Evolutionary conservation across 306 rosid genomes (phyloP).

Genomic region (Prunus kanzakura): DNA sequence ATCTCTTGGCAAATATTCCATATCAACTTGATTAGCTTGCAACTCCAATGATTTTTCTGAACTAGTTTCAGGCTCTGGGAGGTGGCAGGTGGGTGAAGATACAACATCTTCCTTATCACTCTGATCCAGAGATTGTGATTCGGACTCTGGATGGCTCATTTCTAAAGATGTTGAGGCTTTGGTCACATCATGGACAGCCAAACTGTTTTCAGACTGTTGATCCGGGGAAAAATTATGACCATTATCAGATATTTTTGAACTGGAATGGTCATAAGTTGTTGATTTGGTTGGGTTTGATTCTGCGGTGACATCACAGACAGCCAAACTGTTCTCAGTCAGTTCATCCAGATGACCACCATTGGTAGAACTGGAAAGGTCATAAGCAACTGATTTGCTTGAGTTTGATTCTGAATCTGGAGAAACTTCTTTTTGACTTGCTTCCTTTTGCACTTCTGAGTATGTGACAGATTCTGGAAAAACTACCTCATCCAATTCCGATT

Average conservation of each 20-base stretch:
- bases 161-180: constrained; percentile 32
- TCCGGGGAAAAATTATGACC: constrained; percentile 23
- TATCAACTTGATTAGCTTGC: constrained; percentile 36
- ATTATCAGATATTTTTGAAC: constrained; percentile 26
- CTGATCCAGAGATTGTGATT: constrained; percentile 29
- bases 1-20: constrained; percentile 21
- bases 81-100: constrained; percentile 35
- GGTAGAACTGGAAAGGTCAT: constrained; percentile 29
- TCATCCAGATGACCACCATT: constrained; percentile 23
- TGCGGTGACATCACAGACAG: constrained; percentile 28
- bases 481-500: constrained; percentile 34
- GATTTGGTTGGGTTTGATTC: constrained; percentile 29
- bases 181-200: constrained; percentile 29
- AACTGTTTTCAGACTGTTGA: constrained; percentile 29
- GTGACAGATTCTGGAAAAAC: constrained; percentile 33
- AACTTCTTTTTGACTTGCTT: constrained; percentile 31
- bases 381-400: constrained; percentile 26
- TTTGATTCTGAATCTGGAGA: constrained; percentile 28
- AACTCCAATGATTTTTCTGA: constrained; percentile 26
- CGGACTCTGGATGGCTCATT: constrained; percentile 26
- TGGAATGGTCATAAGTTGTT: constrained; percentile 27
- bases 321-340: constrained; percentile 26
- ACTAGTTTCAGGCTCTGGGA: constrained; percentile 32
- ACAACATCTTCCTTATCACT: constrained; percentile 21
- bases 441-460: constrained; percentile 31